These are phyloP conservation scores for Tylopilus balloui DNA, from an alignment of 768 basidiomycete species.

Conservation along the genomic window DNA sequence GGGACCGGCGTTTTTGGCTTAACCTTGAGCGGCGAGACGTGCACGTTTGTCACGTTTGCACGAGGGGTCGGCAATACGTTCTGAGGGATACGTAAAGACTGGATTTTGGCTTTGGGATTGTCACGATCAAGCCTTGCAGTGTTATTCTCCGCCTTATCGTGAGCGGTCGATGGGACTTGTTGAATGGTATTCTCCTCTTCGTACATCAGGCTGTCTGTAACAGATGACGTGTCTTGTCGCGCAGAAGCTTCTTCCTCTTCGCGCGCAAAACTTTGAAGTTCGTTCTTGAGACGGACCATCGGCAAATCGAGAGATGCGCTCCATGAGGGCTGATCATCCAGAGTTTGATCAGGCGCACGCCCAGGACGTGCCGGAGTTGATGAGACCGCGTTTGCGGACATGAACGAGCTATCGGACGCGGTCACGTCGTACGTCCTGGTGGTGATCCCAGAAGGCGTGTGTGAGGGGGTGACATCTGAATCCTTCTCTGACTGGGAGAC, in stretches of 20 bases:
- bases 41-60: conserved; percentile 29
- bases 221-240: conserved; percentile 16
- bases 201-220: conserved; percentile 28
- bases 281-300: conserved; percentile 59
- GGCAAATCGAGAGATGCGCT: conserved; percentile 72
- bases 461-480: conserved; percentile 11
- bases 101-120: conserved; percentile 49
- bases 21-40: conserved; percentile 49
- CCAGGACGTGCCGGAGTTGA: conserved; percentile 64
- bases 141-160: conserved; percentile 45
- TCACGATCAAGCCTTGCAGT: conserved; percentile 42
- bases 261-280: conserved; percentile 50
- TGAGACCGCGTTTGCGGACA: conserved; percentile 66
- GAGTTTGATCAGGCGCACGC: conserved; percentile 34
- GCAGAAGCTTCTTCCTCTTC: conserved; percentile 35
- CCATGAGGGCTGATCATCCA: conserved; percentile 60
- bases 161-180: conserved; percentile 29
- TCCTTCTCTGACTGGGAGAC: conserved; percentile 13
- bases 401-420: conserved; percentile 67
- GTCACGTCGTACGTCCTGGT: conserved; percentile 35
- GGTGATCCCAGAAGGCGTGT: conserved; percentile 1
- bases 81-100: conserved; percentile 29
- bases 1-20: conserved; percentile 57
- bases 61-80: conserved; percentile 34
- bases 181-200: conserved; percentile 30